Evolutionary conservation across 495 filamentous ascomycete species (phyloP), one percentile per base, ranked within the genome.

Genomic region (Saxophila tyrrhenica): DNA sequence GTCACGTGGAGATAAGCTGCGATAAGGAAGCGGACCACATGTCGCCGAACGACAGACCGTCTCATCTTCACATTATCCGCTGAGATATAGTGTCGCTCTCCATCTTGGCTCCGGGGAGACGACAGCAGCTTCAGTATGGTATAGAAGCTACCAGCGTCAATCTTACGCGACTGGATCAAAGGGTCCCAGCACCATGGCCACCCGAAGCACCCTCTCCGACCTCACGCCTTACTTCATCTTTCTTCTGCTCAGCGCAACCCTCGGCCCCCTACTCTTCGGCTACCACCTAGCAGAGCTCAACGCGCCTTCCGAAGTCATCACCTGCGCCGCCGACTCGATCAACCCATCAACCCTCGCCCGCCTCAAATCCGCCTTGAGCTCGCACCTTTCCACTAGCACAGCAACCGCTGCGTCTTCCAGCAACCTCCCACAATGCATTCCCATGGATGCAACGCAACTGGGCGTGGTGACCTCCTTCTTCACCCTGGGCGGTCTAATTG

Each of bases 221-320:
- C 48, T 70, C n/a, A 72, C 69, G 19, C 51, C 61, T 17, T 68
- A 65, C 58, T 66, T 72, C 56, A 41, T 72, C 49, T 70, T 64
- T 55, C 42, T 65, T 35, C 65, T 72, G 48, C 54, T 68, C 51
- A 60, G 63, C 19, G 58, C 67, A 11, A 70, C 69, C 20, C 51
- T 94, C 16, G 90, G 89, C 3, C 86, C 92, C 1, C 77, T 95
- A 9, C 89, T 94, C 62, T 97, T 96, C 61, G 92, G 94, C 20
- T 96, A 84, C 65, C 94, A 97, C 69, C 68, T 98, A 68, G 86
- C 89, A 52, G 92, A 97, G 66, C 79, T 98, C 25, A 98, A 98
- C 66, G 87, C 92, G 25, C 92, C 92, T 11, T 82, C 95, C 75
- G 79, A 85, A 65, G 86, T 91, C 59, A 81, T 97, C 58, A 89